Base-by-base conservation (phyloP, 2,329 filamentous ascomycete species). In the Ophiocordyceps australis region DNA sequence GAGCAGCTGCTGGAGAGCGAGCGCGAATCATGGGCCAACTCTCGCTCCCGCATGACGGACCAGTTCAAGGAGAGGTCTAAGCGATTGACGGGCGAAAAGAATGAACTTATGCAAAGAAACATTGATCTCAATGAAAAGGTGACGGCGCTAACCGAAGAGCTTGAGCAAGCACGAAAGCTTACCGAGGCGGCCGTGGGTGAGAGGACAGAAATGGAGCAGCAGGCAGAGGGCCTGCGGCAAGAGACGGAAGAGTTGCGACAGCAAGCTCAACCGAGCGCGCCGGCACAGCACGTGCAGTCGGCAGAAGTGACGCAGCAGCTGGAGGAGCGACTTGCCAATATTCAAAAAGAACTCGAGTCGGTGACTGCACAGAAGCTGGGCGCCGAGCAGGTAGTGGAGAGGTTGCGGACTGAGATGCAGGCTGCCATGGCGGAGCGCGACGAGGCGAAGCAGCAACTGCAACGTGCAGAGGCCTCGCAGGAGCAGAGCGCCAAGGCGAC, bases 301-400 rank as follows among this genome's bases (percentile, higher is more conserved):
- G 33, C 47, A 0, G 50, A 76, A 55, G 50, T 64, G 39, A 41
- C 58, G 5, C 35, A 48, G 7, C 48, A 55, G 24, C 41, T 65
- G 12, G 58, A 70, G 32, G 52, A 57, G 32, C 56, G 70, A 32
- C 50, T 72, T 7, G 35, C 44, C 3, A 45, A 54, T 22, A 45
- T 58, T 10, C 59, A 52, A 14, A 65, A 71, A 35, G 68, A 85
- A 36, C 62, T 89, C 8, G 70, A 74, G 22, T 59, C 58, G 2
- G 62, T 74, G 27, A 72, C 55, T 6, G 57, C 69, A 8, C 73
- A 89, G 43, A 83, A 80, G 46, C 59, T 71, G 12, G 57, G 58
- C 3, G 57, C 80, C n/a, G 68, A 81, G 35, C 54, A 67, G 30
- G 70, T 77, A 32, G 56, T 78, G 3, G 54, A 59, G 23, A 47